Conservation (phyloP, 192 early-diverging fungal species). For the Helicostylum pulchrum region DNA sequence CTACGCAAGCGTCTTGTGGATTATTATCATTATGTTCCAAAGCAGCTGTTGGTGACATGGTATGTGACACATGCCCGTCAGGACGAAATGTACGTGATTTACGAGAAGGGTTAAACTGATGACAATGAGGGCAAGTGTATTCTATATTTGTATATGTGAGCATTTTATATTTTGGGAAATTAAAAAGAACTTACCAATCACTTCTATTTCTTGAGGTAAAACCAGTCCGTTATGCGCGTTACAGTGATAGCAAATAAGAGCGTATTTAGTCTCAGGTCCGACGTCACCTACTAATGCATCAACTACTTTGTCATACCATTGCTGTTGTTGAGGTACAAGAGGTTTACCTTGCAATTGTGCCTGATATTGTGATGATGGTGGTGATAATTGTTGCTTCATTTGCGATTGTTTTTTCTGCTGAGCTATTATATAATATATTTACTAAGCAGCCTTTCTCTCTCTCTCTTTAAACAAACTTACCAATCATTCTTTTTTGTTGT, state of each 20-base stretch:
- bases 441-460: too few relatives aligned
- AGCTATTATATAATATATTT: too few relatives aligned
- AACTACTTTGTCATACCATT: slow-evolving; percentile 90
- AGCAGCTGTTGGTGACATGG: neutral
- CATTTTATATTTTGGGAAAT: too few relatives aligned
- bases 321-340: slow-evolving; percentile 1
- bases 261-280: slow-evolving; percentile 88
- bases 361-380: too few relatives aligned
- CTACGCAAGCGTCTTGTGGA: too few relatives aligned
- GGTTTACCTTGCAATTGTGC: too few relatives aligned
- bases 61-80: neutral
- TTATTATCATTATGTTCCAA: too few relatives aligned
- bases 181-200: slow-evolving; percentile 51
- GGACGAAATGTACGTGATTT: slow-evolving; percentile 13
- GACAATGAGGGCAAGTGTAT: slow-evolving; percentile 55
- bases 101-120: slow-evolving; percentile 53
- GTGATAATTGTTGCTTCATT: too few relatives aligned
- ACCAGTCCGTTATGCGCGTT: slow-evolving; percentile 92
- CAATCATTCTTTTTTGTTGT: neutral
- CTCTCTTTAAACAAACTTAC: too few relatives aligned
- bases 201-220: slow-evolving; percentile 74
- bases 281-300: slow-evolving; percentile 92
- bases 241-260: slow-evolving; percentile 88
- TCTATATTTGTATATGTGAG: slow-evolving; percentile 26
- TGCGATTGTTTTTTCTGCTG: neutral